These are phyloP conservation scores for Lepidium didymum DNA, from an alignment of 345 rosid genomes.

Conservation along the genomic window DNA sequence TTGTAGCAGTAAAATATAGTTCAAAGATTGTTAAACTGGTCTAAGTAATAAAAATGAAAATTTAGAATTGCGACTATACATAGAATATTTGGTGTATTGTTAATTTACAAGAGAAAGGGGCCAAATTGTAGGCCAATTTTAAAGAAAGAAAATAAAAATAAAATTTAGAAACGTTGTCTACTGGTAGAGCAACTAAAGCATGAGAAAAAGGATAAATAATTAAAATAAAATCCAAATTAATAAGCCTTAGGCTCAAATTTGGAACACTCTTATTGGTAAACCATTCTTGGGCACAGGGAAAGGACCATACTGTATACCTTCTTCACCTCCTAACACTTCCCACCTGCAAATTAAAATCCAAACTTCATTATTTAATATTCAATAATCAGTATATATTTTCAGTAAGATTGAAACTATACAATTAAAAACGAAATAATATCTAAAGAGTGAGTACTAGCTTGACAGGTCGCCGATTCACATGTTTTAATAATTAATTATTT, in stretches of 20 bases:
- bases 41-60: not conserved
- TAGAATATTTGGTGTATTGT: not conserved
- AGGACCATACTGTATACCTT: conserved; percentile 88
- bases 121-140: conserved; percentile 22
- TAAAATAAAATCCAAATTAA: not conserved
- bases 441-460: not conserved
- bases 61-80: not conserved
- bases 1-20: not conserved
- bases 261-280: conserved; percentile 57
- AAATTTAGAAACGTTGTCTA: not conserved
- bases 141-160: not conserved
- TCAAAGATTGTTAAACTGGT: not conserved
- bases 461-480: conserved; percentile 22
- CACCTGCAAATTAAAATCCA: conserved; percentile 46
- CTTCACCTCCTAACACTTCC: conserved; percentile 57
- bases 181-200: not conserved
- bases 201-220: not conserved
- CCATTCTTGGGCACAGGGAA: conserved; percentile 88
- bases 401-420: not conserved
- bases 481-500: not conserved
- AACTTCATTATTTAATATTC: not conserved
- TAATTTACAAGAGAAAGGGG: conserved; percentile 9
- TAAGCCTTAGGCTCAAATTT: conserved; percentile 22
- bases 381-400: not conserved
- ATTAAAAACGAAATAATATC: not conserved